Evolutionary conservation across 2,329 filamentous ascomycete genomes (phyloP).

Genomic region (Colletotrichum liriopes): DNA sequence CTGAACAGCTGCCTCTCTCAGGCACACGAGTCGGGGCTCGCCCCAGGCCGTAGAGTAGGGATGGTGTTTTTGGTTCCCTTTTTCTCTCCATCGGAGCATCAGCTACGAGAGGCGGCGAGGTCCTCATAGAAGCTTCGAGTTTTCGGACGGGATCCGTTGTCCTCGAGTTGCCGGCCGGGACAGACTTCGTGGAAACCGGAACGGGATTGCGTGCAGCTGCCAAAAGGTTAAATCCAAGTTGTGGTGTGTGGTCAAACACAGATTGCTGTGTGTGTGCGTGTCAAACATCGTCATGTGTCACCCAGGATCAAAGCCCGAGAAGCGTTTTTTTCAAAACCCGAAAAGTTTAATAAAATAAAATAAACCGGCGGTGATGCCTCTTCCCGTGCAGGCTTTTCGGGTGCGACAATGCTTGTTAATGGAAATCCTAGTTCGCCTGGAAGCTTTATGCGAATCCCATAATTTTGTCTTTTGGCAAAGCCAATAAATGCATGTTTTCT

Average conservation of each 20-base stretch:
- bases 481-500: slow-evolving; percentile 1
- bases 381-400: slow-evolving; percentile 14
- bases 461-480: slow-evolving; percentile 6
- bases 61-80: not conserved
- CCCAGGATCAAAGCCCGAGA: slow-evolving; percentile 39
- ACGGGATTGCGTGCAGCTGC: slow-evolving; percentile 42
- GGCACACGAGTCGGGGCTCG: not conserved
- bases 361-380: slow-evolving; percentile 1
- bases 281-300: slow-evolving; percentile 42
- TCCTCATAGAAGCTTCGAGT: slow-evolving; percentile 26
- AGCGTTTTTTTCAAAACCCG: slow-evolving; percentile 40
- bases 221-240: slow-evolving; percentile 35
- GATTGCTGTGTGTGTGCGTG: slow-evolving; percentile 18
- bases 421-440: slow-evolving; percentile 23
- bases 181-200: slow-evolving; percentile 23
- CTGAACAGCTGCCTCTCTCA: not conserved
- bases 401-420: slow-evolving; percentile 16
- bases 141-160: slow-evolving; percentile 36
- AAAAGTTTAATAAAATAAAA: slow-evolving; percentile 32
- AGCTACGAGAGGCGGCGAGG: slow-evolving; percentile 6
- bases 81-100: not conserved
- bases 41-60: slow-evolving; percentile 10
- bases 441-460: slow-evolving; percentile 28
- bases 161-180: slow-evolving; percentile 28
- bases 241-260: slow-evolving; percentile 21